phyloP scores from a whole-genome alignment of 1,284 basidiomycete species.

The Sutorius eximius region DNA sequence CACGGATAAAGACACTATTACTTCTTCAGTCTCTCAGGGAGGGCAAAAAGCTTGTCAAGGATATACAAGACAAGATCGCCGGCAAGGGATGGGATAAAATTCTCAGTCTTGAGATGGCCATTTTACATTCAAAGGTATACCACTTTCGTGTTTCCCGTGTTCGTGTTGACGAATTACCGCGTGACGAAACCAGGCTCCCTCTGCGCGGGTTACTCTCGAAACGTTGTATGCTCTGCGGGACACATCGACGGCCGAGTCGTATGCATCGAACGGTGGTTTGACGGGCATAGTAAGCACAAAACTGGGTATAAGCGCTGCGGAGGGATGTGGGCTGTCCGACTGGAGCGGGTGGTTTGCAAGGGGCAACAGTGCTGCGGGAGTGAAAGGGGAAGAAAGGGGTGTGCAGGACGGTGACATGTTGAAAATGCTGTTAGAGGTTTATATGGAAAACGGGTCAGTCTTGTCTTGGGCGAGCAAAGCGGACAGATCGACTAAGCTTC shows the following conservation, averaged over 20 bases:
- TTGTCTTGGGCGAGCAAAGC: not conserved
- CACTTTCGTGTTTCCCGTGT: not conserved
- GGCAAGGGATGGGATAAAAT: slow-evolving; percentile 40
- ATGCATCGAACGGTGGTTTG: slow-evolving; percentile 71
- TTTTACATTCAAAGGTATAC: slow-evolving; percentile 78
- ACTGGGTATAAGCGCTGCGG: slow-evolving; percentile 48
- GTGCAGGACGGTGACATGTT: slow-evolving; percentile 44
- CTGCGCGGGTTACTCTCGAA: slow-evolving; percentile 65
- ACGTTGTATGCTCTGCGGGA: slow-evolving; percentile 73
- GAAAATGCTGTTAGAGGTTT: slow-evolving; percentile 74
- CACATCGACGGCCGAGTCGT: slow-evolving; percentile 74
- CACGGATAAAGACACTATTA: slow-evolving; percentile 72
- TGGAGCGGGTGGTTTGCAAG: slow-evolving; percentile 33
- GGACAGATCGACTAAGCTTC: not conserved
- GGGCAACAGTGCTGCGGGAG: slow-evolving; percentile 1
- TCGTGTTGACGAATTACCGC: not conserved
- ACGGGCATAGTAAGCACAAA: slow-evolving; percentile 51
- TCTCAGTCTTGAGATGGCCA: slow-evolving; percentile 72
- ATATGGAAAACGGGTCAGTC: slow-evolving; percentile 71
- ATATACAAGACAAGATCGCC: slow-evolving; percentile 23
- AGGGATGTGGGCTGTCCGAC: slow-evolving; percentile 33
- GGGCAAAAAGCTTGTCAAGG: slow-evolving; percentile 33
- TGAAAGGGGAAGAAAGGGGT: slow-evolving; percentile 8
- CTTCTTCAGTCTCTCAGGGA: slow-evolving; percentile 67
- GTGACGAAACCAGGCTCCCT: slow-evolving; percentile 47